Conservation (phyloP, 2,329 filamentous ascomycete species). For the Fusarium hainanense region DNA sequence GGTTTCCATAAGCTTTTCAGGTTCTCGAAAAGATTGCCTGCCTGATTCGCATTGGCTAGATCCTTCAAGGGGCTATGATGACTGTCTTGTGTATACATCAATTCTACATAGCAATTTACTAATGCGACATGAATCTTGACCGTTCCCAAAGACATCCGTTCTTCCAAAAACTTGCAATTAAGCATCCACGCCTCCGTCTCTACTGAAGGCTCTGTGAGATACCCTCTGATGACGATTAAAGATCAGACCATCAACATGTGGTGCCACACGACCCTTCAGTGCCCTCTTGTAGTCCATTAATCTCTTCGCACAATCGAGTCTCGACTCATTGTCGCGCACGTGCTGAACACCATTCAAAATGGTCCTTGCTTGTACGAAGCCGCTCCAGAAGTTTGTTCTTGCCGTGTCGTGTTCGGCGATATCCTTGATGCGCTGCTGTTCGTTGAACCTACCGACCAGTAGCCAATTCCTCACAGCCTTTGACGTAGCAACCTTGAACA, state of each 20-base stretch:
- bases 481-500: neutral
- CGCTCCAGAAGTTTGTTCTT: neutral
- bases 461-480: neutral
- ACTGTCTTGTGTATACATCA: no score
- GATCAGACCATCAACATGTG: neutral
- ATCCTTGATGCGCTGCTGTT: neutral
- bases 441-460: neutral
- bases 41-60: no score
- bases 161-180: neutral
- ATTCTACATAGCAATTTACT: no score
- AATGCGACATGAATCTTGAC: no score
- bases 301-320: neutral
- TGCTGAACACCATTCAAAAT: neutral
- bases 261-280: no score
- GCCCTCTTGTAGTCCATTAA: rapidly evolving
- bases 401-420: rapidly evolving
- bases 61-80: no score
- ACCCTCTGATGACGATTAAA: no score
- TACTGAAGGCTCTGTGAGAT: no score
- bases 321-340: neutral
- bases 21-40: no score
- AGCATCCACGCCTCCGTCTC: neutral
- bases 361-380: neutral
- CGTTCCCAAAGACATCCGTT: no score
- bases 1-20: neutral